Evolutionary conservation across 805 yeast genomes (phyloP).

Genomic region (Wickerhamiella parazyma): DNA sequence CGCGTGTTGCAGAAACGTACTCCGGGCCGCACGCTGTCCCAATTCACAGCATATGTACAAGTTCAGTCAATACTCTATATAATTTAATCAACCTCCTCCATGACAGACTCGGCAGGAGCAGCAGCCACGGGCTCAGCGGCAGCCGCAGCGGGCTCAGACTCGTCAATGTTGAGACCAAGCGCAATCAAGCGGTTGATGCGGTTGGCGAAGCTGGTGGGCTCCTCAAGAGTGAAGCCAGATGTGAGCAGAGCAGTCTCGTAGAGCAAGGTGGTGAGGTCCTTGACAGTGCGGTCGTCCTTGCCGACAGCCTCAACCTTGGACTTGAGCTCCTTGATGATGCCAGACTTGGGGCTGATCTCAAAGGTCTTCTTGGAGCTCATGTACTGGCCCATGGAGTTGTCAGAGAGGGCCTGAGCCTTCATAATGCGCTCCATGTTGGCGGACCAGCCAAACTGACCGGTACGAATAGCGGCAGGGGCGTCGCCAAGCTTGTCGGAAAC

Average conservation of each 20-base stretch:
- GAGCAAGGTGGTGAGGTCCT: slow-evolving; percentile 89
- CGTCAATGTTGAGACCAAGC: slow-evolving; percentile 95
- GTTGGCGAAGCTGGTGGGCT: slow-evolving; percentile 92
- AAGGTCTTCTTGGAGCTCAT: slow-evolving; percentile 99
- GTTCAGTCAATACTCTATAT: slow-evolving; percentile 6
- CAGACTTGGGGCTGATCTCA: slow-evolving; percentile 94
- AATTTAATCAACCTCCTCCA: slow-evolving; percentile 95
- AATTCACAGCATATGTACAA: too few relatives aligned
- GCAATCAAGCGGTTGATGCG: slow-evolving; percentile 98
- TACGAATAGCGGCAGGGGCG: slow-evolving; percentile 99
- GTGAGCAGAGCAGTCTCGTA: slow-evolving; percentile 97
- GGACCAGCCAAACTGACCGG: slow-evolving; percentile 99
- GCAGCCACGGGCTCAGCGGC: slow-evolving; percentile 34
- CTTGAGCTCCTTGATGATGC: slow-evolving; percentile 91
- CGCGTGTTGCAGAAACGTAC: too few relatives aligned
- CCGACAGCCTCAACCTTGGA: slow-evolving; percentile 94
- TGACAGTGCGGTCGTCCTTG: slow-evolving; percentile 95
- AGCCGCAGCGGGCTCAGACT: slow-evolving; percentile 40
- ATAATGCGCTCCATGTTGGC: slow-evolving; percentile 99
- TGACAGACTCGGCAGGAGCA: slow-evolving; percentile 37
- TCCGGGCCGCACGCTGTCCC: too few relatives aligned
- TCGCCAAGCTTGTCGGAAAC: slow-evolving; percentile 95
- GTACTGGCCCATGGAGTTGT: slow-evolving; percentile 96
- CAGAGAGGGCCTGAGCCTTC: slow-evolving; percentile 99
- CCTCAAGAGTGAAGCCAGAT: slow-evolving; percentile 97